Evolutionary conservation across 768 basidiomycete species (phyloP).

Genomic region (button mushroom (Agaricus bisporus)): DNA sequence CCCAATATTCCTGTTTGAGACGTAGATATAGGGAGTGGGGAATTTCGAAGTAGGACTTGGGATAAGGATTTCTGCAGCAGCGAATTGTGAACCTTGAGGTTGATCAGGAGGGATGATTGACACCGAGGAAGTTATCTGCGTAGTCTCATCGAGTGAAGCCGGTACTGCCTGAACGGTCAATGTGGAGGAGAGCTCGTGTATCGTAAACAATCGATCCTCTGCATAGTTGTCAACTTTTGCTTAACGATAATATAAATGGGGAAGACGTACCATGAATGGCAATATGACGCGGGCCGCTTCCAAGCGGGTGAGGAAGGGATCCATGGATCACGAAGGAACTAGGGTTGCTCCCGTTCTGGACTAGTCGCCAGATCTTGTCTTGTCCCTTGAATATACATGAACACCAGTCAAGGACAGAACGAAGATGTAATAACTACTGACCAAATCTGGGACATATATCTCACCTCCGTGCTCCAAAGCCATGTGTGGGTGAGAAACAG

Average conservation of each 20-base stretch:
- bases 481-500: slow-evolving; percentile 62
- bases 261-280: slow-evolving; percentile 23
- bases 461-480: slow-evolving; percentile 48
- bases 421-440: slow-evolving; percentile 21
- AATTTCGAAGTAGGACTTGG: slow-evolving; percentile 40
- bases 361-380: slow-evolving; percentile 66
- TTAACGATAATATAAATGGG: slow-evolving; percentile 31
- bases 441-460: slow-evolving; percentile 61
- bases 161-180: slow-evolving; percentile 56
- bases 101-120: slow-evolving; percentile 40
- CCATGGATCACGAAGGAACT: slow-evolving; percentile 54
- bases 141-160: slow-evolving; percentile 42
- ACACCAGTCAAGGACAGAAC: slow-evolving; percentile 23
- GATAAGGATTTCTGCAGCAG: slow-evolving; percentile 60
- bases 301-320: slow-evolving; percentile 50
- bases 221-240: not conserved
- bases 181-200: slow-evolving; percentile 54
- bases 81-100: slow-evolving; percentile 29
- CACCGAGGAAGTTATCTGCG: slow-evolving; percentile 39
- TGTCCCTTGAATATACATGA: slow-evolving; percentile 41
- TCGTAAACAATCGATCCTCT: slow-evolving; percentile 45
- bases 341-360: slow-evolving; percentile 33
- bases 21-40: slow-evolving; percentile 53
- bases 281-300: slow-evolving; percentile 57
- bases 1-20: slow-evolving; percentile 57